Percentiles rank a stretch among this genome's conserved stretches.
Conservation (phyloP, 1,284 basidiomycete species). For the Pterula multifida region DNA sequence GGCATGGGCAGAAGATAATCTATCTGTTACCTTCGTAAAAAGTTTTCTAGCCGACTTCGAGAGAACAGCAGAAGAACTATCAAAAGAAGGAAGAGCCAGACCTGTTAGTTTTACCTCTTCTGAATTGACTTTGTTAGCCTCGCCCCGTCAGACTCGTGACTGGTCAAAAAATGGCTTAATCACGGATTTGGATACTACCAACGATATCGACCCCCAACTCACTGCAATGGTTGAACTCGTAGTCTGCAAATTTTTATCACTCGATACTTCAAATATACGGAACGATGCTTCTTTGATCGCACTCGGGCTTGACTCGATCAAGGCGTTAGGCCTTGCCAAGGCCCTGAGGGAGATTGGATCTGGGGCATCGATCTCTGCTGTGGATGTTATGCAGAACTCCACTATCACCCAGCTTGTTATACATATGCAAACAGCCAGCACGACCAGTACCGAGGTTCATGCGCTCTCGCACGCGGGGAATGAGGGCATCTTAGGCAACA, state of each 20-base stretch:
- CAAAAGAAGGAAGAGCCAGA: background rate
- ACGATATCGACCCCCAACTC: background rate
- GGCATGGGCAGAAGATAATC: slow-evolving; percentile 19
- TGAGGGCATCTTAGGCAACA: slow-evolving; percentile 20
- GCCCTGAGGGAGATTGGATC: slow-evolving; percentile 15
- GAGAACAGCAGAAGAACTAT: background rate
- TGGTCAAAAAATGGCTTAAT: background rate
- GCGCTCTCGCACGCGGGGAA: slow-evolving; percentile 21
- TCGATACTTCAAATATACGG: slow-evolving; percentile 17
- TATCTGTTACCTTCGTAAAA: slow-evolving; percentile 12
- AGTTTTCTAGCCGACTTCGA: slow-evolving; percentile 14
- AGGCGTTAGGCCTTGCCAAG: slow-evolving; percentile 30
- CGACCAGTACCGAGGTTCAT: slow-evolving; percentile 12
- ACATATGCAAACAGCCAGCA: slow-evolving; percentile 6
- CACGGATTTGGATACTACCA: background rate
- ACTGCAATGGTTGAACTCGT: slow-evolving; percentile 14
- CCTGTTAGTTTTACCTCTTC: background rate
- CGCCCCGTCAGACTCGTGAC: background rate
- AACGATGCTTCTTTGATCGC: slow-evolving; percentile 28
- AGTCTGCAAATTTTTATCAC: slow-evolving; percentile 24
- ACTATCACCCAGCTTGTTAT: slow-evolving; percentile 12
- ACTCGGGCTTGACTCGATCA: slow-evolving; percentile 37
- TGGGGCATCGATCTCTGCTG: slow-evolving; percentile 20
- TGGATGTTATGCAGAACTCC: slow-evolving; percentile 22
- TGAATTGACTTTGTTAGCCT: background rate